phyloP scores from a whole-genome alignment of 495 filamentous ascomycete species.

The Cryomyces minteri region DNA sequence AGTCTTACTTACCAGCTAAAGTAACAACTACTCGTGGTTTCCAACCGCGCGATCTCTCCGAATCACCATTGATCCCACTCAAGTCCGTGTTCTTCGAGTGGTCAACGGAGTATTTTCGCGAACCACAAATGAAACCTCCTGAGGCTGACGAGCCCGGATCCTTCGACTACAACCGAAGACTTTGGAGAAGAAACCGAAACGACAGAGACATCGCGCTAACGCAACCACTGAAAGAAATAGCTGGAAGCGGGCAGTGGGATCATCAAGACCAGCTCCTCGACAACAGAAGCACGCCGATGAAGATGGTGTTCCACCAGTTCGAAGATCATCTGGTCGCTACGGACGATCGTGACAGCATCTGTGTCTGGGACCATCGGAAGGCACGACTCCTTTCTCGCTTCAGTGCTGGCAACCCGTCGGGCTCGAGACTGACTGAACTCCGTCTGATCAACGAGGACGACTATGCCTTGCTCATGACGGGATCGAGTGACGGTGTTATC shows the following conservation, averaged over 20 bases:
- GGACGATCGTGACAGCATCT: slow-evolving; percentile 75
- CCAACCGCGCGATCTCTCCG: slow-evolving; percentile 34
- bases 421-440: slow-evolving; percentile 83
- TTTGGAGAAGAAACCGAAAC: slow-evolving; percentile 87
- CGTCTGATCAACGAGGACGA: slow-evolving; percentile 98
- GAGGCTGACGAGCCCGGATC: slow-evolving; percentile 94
- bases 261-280: slow-evolving; percentile 57
- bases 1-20: slow-evolving; percentile 56
- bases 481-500: slow-evolving; percentile 84
- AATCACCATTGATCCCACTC: slow-evolving; percentile 47
- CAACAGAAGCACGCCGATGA: slow-evolving; percentile 70
- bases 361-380: slow-evolving; percentile 97
- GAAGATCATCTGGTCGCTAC: slow-evolving; percentile 90
- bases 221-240: slow-evolving; percentile 77
- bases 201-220: slow-evolving; percentile 81
- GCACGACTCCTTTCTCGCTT: slow-evolving; percentile 73
- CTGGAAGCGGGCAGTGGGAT: slow-evolving; percentile 71
- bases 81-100: slow-evolving; percentile 77
- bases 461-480: slow-evolving; percentile 83
- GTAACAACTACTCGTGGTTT: slow-evolving; percentile 61
- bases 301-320: slow-evolving; percentile 94
- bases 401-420: slow-evolving; percentile 79
- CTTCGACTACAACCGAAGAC: slow-evolving; percentile 85
- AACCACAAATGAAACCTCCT: slow-evolving; percentile 94
- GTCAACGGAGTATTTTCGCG: slow-evolving; percentile 96